Conservation (phyloP, 1,139 yeast genomes). For the Pichiaceae sp. region DNA sequence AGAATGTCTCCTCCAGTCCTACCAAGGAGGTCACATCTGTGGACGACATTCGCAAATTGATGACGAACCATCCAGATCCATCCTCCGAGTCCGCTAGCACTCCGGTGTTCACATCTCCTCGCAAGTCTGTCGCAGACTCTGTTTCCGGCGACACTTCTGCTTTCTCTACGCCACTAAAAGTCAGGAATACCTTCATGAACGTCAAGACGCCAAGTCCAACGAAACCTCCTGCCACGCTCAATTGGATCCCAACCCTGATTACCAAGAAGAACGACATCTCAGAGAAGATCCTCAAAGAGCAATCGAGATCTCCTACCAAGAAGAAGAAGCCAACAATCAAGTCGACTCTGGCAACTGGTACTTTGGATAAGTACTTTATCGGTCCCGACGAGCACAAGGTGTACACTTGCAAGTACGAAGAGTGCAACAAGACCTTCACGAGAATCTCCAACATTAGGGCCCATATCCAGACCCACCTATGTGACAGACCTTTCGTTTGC, state of each 20-base stretch:
- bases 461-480: constrained; percentile 92
- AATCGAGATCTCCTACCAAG: constrained; percentile 24
- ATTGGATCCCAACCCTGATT: constrained; percentile 47
- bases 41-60: constrained; percentile 5
- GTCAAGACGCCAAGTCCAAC: constrained; percentile 30
- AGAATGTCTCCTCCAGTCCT: background rate
- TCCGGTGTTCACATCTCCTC: background rate
- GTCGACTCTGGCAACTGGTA: constrained; percentile 83
- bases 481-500: constrained; percentile 83
- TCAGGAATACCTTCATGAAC: constrained; percentile 17
- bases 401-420: constrained; percentile 67
- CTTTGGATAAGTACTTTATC: constrained; percentile 71
- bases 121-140: background rate
- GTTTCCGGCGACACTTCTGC: constrained; percentile 5
- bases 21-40: constrained; percentile 3
- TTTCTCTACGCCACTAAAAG: constrained; percentile 19
- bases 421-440: constrained; percentile 79
- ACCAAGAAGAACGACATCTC: constrained; percentile 29
- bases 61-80: constrained; percentile 1
- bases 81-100: background rate
- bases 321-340: constrained; percentile 45
- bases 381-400: constrained; percentile 63
- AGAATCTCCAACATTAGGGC: constrained; percentile 92
- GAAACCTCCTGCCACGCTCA: constrained; percentile 32
- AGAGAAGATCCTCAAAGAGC: constrained; percentile 21